Percentiles rank a stretch among this genome's conserved stretches.
These are phyloP conservation scores for Malus asiatica DNA, from an alignment of 306 rosid species.

Conservation along the genomic window DNA sequence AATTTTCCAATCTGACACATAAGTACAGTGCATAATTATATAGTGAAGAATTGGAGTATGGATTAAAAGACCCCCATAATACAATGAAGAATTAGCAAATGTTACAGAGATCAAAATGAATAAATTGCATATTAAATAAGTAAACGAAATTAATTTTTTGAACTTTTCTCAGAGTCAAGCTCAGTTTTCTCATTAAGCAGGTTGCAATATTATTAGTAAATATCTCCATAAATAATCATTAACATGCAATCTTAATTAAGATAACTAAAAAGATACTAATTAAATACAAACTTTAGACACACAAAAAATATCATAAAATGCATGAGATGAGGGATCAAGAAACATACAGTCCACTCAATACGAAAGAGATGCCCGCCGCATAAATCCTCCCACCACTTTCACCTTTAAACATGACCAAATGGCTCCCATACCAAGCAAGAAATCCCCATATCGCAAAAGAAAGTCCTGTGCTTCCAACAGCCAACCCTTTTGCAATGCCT, in stretches of 20 bases:
- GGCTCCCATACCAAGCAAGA: slow-evolving; percentile 98
- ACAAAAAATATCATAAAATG: background rate
- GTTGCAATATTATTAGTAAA: background rate
- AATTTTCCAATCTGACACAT: background rate
- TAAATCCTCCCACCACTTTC: slow-evolving; percentile 90
- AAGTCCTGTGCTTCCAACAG: slow-evolving; percentile 79
- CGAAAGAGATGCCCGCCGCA: slow-evolving; percentile 81
- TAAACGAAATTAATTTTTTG: background rate
- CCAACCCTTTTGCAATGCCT: slow-evolving; percentile 86
- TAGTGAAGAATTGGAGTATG: background rate
- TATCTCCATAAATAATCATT: background rate
- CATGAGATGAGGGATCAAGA: background rate
- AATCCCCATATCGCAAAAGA: slow-evolving; percentile 86
- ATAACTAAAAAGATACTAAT: background rate
- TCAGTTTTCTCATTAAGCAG: background rate
- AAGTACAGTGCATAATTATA: background rate
- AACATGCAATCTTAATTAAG: background rate
- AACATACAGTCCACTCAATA: slow-evolving; percentile 83
- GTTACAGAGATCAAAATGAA: background rate
- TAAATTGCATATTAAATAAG: background rate
- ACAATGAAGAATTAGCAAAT: background rate
- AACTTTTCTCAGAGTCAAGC: background rate
- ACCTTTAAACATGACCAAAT: slow-evolving; percentile 75
- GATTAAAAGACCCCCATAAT: background rate
- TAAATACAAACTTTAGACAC: background rate